Evolutionary conservation across 805 yeast genomes (phyloP), one percentile per base, ranked within the genome.

Genomic region (Tetrapisispora arboricola): DNA sequence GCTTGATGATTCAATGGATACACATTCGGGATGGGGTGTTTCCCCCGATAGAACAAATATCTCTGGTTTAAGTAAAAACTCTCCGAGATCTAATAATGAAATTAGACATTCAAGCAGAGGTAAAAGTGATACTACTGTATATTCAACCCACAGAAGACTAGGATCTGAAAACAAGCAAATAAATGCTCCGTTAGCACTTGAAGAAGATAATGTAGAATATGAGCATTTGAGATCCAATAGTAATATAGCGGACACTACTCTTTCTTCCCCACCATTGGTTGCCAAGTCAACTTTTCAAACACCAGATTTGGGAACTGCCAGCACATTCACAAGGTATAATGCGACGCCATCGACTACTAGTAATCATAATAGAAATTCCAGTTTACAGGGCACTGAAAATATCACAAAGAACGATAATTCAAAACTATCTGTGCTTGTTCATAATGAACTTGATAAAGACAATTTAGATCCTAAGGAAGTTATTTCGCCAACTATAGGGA

Each of bases 1-100:
- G 21, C 11, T 32, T 16, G 32, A 39, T 13, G 42, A 39, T 36
- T 25, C 36, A 5, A 10, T 31, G 20, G 62, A 58, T 41, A 58
- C 64, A 0, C 60, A 58, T 46, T 55, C 64, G 3, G 64, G 64
- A 13, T 59, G 64, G 64, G 64, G 64, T 27, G 62, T 58, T 5
- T 28, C 49, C n/a, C 10, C 36, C 8, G 27, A 38, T 17, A 38
- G 21, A 26, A 7, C 32, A 3, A 32, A 29, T 19, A 26, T 18
- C 13, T 13, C 36, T 8, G 18, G 20, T 17, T 8, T 29, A 4
- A 42, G 30, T 32, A 21, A 15, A 1, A 13, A 29, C 7, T 21
- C 29, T 2, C 27, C 33, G 28, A 17, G n/a, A 21, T 2, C 32
- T 3, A 6, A 12, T 25, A 24, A 8, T n/a, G 37, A 34, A 34